These are phyloP conservation scores for Phoma herbarum DNA, from an alignment of 2,329 filamentous ascomycete species.

Conservation along the genomic window DNA sequence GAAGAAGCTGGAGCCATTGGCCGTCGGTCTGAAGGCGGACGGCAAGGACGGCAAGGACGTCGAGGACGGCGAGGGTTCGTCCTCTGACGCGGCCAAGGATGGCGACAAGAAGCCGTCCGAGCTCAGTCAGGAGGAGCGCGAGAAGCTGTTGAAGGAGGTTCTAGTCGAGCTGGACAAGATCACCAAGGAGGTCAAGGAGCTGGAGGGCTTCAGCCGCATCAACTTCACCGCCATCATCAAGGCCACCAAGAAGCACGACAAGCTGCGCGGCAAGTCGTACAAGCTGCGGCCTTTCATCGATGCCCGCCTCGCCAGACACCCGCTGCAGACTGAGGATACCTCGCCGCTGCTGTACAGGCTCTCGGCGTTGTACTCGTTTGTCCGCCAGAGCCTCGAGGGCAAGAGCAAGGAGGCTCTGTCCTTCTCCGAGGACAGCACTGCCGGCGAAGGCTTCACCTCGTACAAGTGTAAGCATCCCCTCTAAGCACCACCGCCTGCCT, in stretches of 20 bases:
- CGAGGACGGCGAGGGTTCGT: conserved; percentile 24
- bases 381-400: conserved; percentile 81
- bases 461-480: conserved; percentile 74
- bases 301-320: conserved; percentile 83
- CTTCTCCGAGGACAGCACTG: conserved; percentile 53
- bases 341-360: conserved; percentile 86
- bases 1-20: conserved; percentile 68
- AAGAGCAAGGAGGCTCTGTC: conserved; percentile 56
- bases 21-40: conserved; percentile 47
- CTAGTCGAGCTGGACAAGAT: conserved; percentile 84
- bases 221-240: conserved; percentile 99
- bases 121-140: conserved; percentile 53
- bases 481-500: neutral
- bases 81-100: conserved; percentile 22
- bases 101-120: conserved; percentile 37
- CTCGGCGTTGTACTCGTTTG: conserved; percentile 94
- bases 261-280: conserved; percentile 86
- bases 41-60: conserved; percentile 15
- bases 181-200: conserved; percentile 87
- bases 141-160: conserved; percentile 71
- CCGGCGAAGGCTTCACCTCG: conserved; percentile 76
- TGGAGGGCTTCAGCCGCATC: conserved; percentile 93
- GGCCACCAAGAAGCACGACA: conserved; percentile 98
- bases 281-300: conserved; percentile 91
- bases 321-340: conserved; percentile 96